phyloP scores from a whole-genome alignment of 495 filamentous ascomycete species.

The Chaetomium cochliodes region DNA sequence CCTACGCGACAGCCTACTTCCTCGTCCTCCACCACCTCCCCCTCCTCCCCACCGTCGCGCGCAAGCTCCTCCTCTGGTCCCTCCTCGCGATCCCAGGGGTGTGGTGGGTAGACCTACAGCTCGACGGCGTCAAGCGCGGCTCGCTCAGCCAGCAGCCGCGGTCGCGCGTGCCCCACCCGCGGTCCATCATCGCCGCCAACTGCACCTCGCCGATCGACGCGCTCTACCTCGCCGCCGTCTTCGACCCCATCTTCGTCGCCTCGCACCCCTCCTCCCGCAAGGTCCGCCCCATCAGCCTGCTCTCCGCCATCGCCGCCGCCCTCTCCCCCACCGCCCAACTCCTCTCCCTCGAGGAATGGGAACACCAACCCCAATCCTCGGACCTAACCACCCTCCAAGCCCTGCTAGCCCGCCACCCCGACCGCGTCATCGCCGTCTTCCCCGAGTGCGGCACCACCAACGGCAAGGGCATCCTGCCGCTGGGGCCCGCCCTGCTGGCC shows the following conservation, averaged over 20 bases:
- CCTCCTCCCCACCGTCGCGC: conserved; percentile 64
- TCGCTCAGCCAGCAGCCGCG: conserved; percentile 57
- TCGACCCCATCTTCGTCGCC: conserved; percentile 89
- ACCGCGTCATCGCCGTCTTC: conserved; percentile 76
- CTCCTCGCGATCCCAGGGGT: conserved; percentile 83
- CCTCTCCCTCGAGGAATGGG: conserved; percentile 36
- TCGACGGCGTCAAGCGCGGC: conserved; percentile 93
- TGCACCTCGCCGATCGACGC: conserved; percentile 91
- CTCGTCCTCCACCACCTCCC: conserved; percentile 80
- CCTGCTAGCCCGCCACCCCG: conserved; percentile 65
- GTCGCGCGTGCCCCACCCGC: conserved; percentile 68
- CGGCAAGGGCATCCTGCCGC: conserved; percentile 81
- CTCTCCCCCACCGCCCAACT: conserved; percentile 57
- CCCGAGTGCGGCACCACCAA: conserved; percentile 94
- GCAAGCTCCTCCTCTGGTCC: conserved; percentile 83
- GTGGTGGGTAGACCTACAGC: conserved; percentile 97
- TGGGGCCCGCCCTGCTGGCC: conserved; percentile 69
- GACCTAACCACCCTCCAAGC: conserved; percentile 58
- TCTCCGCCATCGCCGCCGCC: conserved; percentile 69
- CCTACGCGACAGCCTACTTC: conserved; percentile 69
- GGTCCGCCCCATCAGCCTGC: conserved; percentile 72
- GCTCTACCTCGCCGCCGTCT: conserved; percentile 93
- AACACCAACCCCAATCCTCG: background rate
- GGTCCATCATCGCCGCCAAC: conserved; percentile 80
- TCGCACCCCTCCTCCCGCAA: conserved; percentile 70